Percentiles rank a stretch among this genome's conserved stretches.
phyloP scores from a whole-genome alignment of 129 eudicot genomes.

The Dittrichia graveolens region DNA sequence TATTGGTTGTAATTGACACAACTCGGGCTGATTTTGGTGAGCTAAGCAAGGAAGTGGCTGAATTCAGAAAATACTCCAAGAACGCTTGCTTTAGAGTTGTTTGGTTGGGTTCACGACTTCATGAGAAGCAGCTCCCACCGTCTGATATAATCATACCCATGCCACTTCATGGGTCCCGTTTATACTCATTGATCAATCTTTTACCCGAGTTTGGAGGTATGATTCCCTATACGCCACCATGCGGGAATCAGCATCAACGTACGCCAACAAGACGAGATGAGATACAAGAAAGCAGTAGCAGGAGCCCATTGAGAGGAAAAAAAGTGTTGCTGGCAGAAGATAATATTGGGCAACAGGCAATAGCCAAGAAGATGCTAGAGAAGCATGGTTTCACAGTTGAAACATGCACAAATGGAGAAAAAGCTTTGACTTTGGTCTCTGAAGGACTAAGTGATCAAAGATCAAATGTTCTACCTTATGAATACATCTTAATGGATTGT shows the following conservation, averaged over 20 bases:
- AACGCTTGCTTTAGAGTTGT: conserved; percentile 40
- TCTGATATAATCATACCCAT: conserved; percentile 51
- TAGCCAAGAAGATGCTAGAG: conserved; percentile 30
- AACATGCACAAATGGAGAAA: conserved; percentile 42
- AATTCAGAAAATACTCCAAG: conserved; percentile 50
- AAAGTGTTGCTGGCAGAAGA: conserved; percentile 52
- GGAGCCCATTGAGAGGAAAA: conserved; percentile 42
- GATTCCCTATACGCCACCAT: conserved; percentile 15
- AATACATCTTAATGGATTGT: conserved; percentile 63
- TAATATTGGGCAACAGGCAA: conserved; percentile 21
- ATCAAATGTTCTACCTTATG: conserved; percentile 43
- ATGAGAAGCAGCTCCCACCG: conserved; percentile 51
- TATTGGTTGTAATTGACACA: conserved; percentile 58
- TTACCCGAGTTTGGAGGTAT: conserved; percentile 56
- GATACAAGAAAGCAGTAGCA: conserved; percentile 17
- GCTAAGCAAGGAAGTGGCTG: conserved; percentile 52
- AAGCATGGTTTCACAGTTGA: conserved; percentile 35
- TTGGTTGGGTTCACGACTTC: conserved; percentile 46
- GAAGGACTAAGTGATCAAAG: conserved; percentile 12
- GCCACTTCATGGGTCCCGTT: conserved; percentile 76
- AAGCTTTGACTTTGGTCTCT: conserved; percentile 38
- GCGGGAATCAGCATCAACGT: neutral
- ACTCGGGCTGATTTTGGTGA: conserved; percentile 50
- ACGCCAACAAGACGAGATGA: conserved; percentile 13
- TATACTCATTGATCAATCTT: conserved; percentile 41